phyloP scores from a whole-genome alignment of 768 basidiomycete species.

The Daedaleopsis nitida region DNA sequence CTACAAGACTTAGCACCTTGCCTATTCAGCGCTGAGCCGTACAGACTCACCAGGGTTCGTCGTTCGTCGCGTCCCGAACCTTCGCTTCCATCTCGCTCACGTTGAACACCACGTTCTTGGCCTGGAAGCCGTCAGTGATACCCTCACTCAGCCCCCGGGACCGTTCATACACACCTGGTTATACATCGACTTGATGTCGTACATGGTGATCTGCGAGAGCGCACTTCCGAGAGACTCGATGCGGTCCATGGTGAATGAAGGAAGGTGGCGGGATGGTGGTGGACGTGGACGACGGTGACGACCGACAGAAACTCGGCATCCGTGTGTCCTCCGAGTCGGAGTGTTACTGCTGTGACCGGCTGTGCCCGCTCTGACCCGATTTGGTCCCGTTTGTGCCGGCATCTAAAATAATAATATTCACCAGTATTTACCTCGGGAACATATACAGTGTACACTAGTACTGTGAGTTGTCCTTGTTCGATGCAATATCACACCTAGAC shows the following conservation, averaged over 20 bases:
- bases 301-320: not conserved
- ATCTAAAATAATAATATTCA: too few relatives aligned
- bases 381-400: too few relatives aligned
- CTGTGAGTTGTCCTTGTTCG: too few relatives aligned
- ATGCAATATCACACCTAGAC: too few relatives aligned
- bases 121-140: slow-evolving; percentile 50
- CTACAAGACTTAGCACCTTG: slow-evolving; percentile 40
- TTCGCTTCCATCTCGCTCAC: slow-evolving; percentile 97
- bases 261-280: slow-evolving; percentile 11
- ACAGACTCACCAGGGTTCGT: slow-evolving; percentile 83
- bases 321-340: not conserved
- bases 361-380: not conserved
- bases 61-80: slow-evolving; percentile 95
- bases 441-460: too few relatives aligned
- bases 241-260: slow-evolving; percentile 65
- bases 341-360: not conserved
- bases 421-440: too few relatives aligned
- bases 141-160: not conserved
- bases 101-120: slow-evolving; percentile 96
- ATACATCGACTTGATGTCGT: slow-evolving; percentile 94
- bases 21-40: not conserved
- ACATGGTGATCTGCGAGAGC: slow-evolving; percentile 82
- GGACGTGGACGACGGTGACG: slow-evolving; percentile 9
- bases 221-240: slow-evolving; percentile 74
- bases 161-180: slow-evolving; percentile 64